phyloP scores from a whole-genome alignment of 257 asterid genomes.

The Dorcoceras hygrometricum region DNA sequence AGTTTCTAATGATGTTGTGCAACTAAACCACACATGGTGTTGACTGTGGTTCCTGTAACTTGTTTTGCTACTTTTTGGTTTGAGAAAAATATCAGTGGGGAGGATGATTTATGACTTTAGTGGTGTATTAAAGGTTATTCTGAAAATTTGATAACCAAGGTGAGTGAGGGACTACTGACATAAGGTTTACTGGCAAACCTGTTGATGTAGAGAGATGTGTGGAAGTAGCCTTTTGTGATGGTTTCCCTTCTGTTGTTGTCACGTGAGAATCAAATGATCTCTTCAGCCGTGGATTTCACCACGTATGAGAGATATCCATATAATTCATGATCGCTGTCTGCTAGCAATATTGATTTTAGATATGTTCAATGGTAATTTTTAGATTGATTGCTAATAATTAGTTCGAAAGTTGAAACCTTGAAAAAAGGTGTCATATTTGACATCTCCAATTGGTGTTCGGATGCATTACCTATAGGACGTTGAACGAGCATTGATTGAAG shows the following conservation, averaged over 20 bases:
- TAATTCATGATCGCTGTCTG: not conserved
- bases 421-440: not conserved
- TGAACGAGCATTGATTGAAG: too few relatives aligned
- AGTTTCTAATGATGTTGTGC: not conserved
- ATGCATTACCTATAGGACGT: not conserved
- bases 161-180: not conserved
- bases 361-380: too few relatives aligned
- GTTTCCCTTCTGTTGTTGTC: not conserved
- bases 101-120: too few relatives aligned
- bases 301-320: not conserved
- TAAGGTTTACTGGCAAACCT: not conserved
- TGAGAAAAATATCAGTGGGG: not conserved
- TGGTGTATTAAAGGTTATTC: conserved; percentile 1
- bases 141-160: not conserved
- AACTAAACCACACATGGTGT: not conserved
- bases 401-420: not conserved
- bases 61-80: not conserved
- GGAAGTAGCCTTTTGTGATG: not conserved
- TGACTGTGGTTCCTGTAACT: not conserved
- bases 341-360: too few relatives aligned
- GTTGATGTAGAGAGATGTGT: not conserved
- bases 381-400: too few relatives aligned
- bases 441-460: not conserved
- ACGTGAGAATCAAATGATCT: too few relatives aligned
- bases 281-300: not conserved